Percentiles rank a stretch among this genome's conserved stretches.
phyloP scores from a whole-genome alignment of 345 rosid genomes.

The Lumnitzera littorea region DNA sequence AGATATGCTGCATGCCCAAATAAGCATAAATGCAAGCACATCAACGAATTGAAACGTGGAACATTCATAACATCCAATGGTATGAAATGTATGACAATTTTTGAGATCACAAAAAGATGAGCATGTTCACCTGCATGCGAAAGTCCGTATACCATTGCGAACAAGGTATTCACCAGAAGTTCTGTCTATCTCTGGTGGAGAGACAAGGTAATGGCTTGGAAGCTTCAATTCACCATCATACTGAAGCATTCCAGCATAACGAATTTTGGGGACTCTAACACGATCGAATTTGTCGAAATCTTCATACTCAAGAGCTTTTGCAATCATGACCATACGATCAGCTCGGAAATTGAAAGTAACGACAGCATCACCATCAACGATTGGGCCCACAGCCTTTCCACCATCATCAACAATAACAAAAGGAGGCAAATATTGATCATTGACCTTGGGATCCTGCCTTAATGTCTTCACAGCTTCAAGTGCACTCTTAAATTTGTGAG shows the following conservation, averaged over 20 bases:
- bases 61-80: neutral
- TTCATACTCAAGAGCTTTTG: slow-evolving; percentile 88
- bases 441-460: slow-evolving; percentile 61
- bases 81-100: neutral
- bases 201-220: slow-evolving; percentile 76
- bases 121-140: slow-evolving; percentile 81
- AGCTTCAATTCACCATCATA: slow-evolving; percentile 95
- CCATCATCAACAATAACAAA: slow-evolving; percentile 81
- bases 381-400: slow-evolving; percentile 79
- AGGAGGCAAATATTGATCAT: slow-evolving; percentile 86
- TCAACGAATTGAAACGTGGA: no score
- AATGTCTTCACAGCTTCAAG: slow-evolving; percentile 83
- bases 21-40: no score
- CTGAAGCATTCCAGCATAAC: slow-evolving; percentile 96
- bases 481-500: slow-evolving; percentile 67
- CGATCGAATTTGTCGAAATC: slow-evolving; percentile 91
- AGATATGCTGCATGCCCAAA: no score
- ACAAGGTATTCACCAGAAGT: slow-evolving; percentile 94
- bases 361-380: slow-evolving; percentile 91
- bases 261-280: slow-evolving; percentile 77
- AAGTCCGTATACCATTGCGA: slow-evolving; percentile 70
- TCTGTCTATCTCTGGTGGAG: slow-evolving; percentile 96
- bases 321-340: slow-evolving; percentile 93
- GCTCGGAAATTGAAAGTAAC: slow-evolving; percentile 93
- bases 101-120: neutral